Base-by-base conservation (phyloP, 495 filamentous ascomycete species). In the Penicillium soppii region DNA sequence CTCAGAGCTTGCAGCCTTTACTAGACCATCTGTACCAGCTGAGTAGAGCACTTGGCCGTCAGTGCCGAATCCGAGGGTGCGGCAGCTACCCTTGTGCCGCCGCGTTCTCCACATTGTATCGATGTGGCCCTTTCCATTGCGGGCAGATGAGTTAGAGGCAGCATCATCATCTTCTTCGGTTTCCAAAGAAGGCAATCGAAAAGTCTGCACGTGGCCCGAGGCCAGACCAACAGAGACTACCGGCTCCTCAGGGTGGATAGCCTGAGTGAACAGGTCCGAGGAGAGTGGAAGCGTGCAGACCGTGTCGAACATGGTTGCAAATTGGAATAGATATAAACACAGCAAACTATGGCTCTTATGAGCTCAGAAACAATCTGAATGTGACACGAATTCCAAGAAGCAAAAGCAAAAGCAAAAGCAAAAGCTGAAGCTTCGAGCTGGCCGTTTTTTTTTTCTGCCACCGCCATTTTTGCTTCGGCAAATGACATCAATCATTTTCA, bases 81-180 rank as follows among this genome's bases (percentile, higher is more conserved):
- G 78, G 62, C 92, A 96, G 70, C 91, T 96, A 4, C 91, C 94
- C 75, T 95, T 92, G 67, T 98, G 94, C 44, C 94, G 79, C 47
- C 83, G 77, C 2, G 94, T 97, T 50, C 83, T 80, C 94, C 94
- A 98, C 60, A 82, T 77, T 2, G 85, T 92, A 54, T 92, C 87
- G 59, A 97, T 87, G 38, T 84, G 77, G 1, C 85, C 84, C 57
- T 78, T 86, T 23, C 90, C 89, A 67, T 81, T 82, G 19, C 61
- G 62, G 6, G 61, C 60, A 17, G 69, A 71, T 1, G 71, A 68
- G 15, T 56, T 62, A 23, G 81, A 62, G 3, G 76, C 71, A 36
- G 70, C 76, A 38, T 75, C 69, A 43, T 78, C 76, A 9, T 81
- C 76, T 7, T 68, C 74, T 35, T 68, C 64, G n/a, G 46, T 54